Percentiles rank a stretch among this genome's conserved stretches.
Conservation (phyloP, 257 asterid species). For the Solanum chilense region DNA sequence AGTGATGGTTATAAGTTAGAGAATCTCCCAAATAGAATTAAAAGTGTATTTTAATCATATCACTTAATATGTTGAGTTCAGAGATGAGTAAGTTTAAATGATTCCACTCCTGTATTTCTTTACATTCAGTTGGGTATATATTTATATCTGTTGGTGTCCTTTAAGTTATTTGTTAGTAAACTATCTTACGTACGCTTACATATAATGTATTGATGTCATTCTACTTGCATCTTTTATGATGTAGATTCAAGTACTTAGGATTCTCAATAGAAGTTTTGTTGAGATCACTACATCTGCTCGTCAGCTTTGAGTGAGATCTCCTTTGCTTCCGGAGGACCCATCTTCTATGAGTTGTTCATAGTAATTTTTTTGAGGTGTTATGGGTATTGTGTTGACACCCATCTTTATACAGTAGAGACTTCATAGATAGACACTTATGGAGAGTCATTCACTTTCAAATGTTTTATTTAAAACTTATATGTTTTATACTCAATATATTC, state of each 20-base stretch:
- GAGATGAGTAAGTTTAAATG: too few relatives aligned
- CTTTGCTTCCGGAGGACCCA: background rate
- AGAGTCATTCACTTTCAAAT: background rate
- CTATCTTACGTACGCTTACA: too few relatives aligned
- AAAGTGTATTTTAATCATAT: too few relatives aligned
- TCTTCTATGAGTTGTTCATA: background rate
- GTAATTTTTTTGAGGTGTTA: background rate
- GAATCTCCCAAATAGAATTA: too few relatives aligned
- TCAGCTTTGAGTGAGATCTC: background rate
- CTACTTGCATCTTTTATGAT: background rate
- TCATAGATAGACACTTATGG: background rate
- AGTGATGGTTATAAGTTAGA: too few relatives aligned
- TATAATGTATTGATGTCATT: background rate
- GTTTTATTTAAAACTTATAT: background rate
- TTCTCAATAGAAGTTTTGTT: background rate
- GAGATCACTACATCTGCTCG: background rate
- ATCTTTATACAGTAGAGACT: too few relatives aligned
- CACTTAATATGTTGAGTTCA: too few relatives aligned
- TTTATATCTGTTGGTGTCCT: background rate
- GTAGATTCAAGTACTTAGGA: background rate
- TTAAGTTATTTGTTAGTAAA: background rate
- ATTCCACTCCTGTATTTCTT: background rate
- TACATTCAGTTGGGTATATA: background rate
- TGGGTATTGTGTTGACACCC: background rate
- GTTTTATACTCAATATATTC: background rate